A percentile compares a stretch with the other conserved stretches of the same genome.
These are phyloP conservation scores for Tolypocladium inflatum DNA, from an alignment of 2,329 filamentous ascomycete genomes.

Conservation along the genomic window DNA sequence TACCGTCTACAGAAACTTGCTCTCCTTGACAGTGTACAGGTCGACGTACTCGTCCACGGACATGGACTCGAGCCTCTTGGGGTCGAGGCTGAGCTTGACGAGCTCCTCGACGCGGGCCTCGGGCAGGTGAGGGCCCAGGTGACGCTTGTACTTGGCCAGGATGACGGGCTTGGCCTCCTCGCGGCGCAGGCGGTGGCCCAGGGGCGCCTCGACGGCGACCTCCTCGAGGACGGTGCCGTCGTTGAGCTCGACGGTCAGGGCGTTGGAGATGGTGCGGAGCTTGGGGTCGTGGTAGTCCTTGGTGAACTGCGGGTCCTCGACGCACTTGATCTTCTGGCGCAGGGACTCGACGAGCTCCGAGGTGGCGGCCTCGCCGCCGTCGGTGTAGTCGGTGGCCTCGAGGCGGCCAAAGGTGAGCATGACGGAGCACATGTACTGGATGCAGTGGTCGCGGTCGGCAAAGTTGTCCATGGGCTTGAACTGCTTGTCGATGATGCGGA, in stretches of 20 bases:
- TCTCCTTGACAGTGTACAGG: constrained; percentile 58
- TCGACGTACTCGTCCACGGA: constrained; percentile 92
- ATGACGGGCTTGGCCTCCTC: constrained; percentile 99
- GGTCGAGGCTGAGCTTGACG: constrained; percentile 68
- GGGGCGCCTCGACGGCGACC: constrained; percentile 84
- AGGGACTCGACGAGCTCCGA: constrained; percentile 84
- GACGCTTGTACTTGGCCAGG: constrained; percentile 87
- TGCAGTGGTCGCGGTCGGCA: constrained; percentile 97
- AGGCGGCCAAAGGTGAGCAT: constrained; percentile 96
- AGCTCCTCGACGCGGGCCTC: constrained; percentile 72
- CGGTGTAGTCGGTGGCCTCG: constrained; percentile 85
- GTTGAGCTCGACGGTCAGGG: constrained; percentile 86
- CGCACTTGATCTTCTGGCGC: constrained; percentile 87
- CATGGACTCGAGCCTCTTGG: constrained; percentile 66
- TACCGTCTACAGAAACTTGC: constrained; percentile 37
- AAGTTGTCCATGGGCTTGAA: constrained; percentile 99
- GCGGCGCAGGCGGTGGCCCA: constrained; percentile 82
- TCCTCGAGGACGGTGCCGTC: constrained; percentile 89
- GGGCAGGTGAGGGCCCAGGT: constrained; percentile 75
- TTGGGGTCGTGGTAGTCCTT: constrained; percentile 88
- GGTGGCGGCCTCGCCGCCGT: constrained; percentile 85
- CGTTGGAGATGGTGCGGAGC: constrained; percentile 95
- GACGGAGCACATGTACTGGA: constrained; percentile 97
- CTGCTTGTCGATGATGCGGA: constrained; percentile 99
- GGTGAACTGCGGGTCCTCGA: constrained; percentile 93